Base-by-base conservation (phyloP, 1,284 basidiomycete genomes). In the Abortiporus biennis region DNA sequence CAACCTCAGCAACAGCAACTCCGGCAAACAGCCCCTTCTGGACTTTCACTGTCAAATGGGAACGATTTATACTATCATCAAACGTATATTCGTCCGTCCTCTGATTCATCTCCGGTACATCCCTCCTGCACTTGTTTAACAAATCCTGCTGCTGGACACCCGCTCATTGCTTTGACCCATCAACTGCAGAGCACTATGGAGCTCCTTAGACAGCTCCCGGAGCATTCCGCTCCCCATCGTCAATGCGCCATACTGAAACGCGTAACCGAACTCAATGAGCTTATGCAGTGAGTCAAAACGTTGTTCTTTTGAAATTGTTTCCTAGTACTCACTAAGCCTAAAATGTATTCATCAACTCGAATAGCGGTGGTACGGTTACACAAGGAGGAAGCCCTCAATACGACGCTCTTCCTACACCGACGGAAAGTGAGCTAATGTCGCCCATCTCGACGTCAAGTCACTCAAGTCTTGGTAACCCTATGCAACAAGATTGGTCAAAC, bases 371-470 rank as follows among this genome's bases (percentile, higher is more conserved):
- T n/a, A n/a, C n/a, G n/a, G n/a, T n/a, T n/a, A n/a, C n/a, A n/a
- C n/a, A n/a, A n/a, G n/a, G n/a, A n/a, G n/a, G n/a, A 38, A 53
- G 51, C 40, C 55, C 65, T 30, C 61, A 65, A 48, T 66, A 65
- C 55, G 69, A 71, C 44, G 61, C 59, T 2, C 60, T 72, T 46
- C 64, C 70, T 47, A 68, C 69, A 49, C 73, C 79, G 2, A 73
- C 77, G 1, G 82, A 82, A 51, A 79, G 72, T 53, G 82, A 84
- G 51, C 72, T 85, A 46, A 64, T 85, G 68, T 77, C 80, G 20
- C 80, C 81, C 3, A 67, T 81, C 48, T 81, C 80, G 40, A 72
- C 78, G 36, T 78, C 81, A 45, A 78, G 72, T 54, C 72, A 45
- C 69, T 73, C 59, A 61, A 73, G 49, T 57, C 33, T 59, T 35